These are phyloP conservation scores for Nicotiana attenuata DNA, from an alignment of 257 asterid species.

Conservation along the genomic window DNA sequence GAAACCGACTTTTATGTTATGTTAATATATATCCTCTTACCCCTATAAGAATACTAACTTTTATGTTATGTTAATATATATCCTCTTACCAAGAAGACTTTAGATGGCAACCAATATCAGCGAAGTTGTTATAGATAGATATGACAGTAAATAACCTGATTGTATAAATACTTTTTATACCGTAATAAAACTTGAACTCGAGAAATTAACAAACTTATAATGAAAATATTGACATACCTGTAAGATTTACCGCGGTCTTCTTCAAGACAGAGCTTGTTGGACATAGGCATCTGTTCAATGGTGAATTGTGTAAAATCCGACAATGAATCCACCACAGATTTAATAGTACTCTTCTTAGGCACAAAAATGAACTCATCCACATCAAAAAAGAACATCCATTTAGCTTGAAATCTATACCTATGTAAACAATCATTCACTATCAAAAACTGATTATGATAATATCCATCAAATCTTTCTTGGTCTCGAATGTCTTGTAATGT, in stretches of 20 bases:
- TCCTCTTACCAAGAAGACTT: too few species aligned
- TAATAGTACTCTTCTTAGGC: conserved; percentile 51
- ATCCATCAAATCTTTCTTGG: conserved; percentile 79
- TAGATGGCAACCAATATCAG: too few species aligned
- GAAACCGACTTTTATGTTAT: too few species aligned
- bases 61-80: too few species aligned
- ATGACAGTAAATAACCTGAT: not conserved
- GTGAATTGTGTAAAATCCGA: conserved; percentile 64
- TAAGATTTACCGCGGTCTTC: conserved; percentile 50
- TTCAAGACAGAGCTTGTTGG: conserved; percentile 53
- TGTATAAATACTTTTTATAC: too few species aligned
- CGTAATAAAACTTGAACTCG: not conserved
- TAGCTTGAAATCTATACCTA: conserved; percentile 44
- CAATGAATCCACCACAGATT: conserved; percentile 47
- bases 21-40: too few species aligned
- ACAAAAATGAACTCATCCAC: conserved; percentile 74
- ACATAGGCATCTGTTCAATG: conserved; percentile 79
- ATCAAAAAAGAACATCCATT: conserved; percentile 85
- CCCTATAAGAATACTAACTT: too few species aligned
- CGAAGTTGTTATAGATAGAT: not conserved
- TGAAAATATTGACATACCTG: conserved; percentile 32
- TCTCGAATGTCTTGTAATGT: conserved; percentile 67
- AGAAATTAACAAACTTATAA: not conserved
- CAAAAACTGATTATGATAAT: conserved; percentile 75
- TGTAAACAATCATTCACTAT: conserved; percentile 82